Evolutionary conservation across 2,329 filamentous ascomycete species (phyloP).

Genomic region (Colletotrichum sojae): DNA sequence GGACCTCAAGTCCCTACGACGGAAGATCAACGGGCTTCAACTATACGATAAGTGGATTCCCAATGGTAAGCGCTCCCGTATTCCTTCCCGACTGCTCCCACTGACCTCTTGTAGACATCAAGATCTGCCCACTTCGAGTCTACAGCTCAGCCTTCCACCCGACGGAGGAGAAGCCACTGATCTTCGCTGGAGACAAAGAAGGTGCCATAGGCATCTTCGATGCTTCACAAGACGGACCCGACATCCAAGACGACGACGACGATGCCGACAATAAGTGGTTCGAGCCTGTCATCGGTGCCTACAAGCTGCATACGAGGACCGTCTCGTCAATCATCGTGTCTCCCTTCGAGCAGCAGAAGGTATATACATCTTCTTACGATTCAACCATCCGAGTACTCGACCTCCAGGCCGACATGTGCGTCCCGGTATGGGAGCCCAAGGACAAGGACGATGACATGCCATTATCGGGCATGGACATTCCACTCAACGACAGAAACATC

Average conservation of each 20-base stretch:
- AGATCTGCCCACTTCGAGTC: constrained; percentile 88
- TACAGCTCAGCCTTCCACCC: constrained; percentile 94
- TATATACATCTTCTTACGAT: constrained; percentile 93
- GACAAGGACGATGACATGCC: constrained; percentile 80
- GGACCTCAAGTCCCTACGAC: constrained; percentile 78
- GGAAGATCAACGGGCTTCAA: constrained; percentile 82
- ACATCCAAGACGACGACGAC: constrained; percentile 76
- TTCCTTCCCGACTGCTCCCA: not conserved
- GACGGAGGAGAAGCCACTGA: constrained; percentile 84
- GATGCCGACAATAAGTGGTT: constrained; percentile 68
- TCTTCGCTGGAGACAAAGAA: constrained; percentile 95
- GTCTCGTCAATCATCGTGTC: constrained; percentile 89
- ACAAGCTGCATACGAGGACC: constrained; percentile 91
- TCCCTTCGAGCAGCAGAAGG: constrained; percentile 77
- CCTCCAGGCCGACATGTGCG: constrained; percentile 82
- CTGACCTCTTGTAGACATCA: constrained; percentile 74
- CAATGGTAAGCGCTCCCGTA: constrained; percentile 69
- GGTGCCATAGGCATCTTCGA: constrained; percentile 94
- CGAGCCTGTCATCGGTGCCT: constrained; percentile 86
- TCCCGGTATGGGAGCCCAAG: constrained; percentile 84
- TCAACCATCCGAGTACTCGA: constrained; percentile 92
- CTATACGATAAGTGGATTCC: constrained; percentile 89
- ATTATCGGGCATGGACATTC: constrained; percentile 88
- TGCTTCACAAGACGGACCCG: constrained; percentile 76
- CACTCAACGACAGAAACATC: constrained; percentile 76